Percentiles rank a stretch among this genome's conserved stretches.
phyloP scores from a whole-genome alignment of 768 basidiomycete species.

The Russula lepida region DNA sequence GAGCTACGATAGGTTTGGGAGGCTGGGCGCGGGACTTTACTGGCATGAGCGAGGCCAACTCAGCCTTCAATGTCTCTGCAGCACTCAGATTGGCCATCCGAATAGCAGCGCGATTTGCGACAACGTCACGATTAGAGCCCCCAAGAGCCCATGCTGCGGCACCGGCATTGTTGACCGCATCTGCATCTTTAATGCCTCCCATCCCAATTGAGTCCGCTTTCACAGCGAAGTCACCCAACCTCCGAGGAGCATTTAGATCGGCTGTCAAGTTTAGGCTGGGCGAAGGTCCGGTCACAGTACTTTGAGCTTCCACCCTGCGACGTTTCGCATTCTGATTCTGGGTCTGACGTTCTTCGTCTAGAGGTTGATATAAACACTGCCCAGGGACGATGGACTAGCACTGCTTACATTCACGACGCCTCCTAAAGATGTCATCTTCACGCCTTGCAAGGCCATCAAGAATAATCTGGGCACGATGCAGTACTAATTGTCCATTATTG shows the following conservation, averaged over 20 bases:
- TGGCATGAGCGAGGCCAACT: constrained; percentile 53
- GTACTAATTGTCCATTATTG: constrained; percentile 81
- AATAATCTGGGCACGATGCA: constrained; percentile 85
- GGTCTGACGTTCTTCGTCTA: constrained; percentile 92
- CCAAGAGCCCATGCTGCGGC: constrained; percentile 65
- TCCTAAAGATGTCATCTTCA: constrained; percentile 94
- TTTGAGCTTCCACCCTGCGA: constrained; percentile 55
- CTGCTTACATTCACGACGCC: constrained; percentile 73
- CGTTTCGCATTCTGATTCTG: constrained; percentile 84
- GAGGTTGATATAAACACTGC: constrained; percentile 11
- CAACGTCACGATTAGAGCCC: constrained; percentile 84
- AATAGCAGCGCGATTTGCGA: constrained; percentile 82
- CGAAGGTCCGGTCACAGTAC: constrained; percentile 38
- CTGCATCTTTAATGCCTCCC: constrained; percentile 51
- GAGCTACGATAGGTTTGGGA: constrained; percentile 21
- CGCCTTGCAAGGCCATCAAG: constrained; percentile 88
- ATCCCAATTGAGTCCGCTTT: constrained; percentile 73
- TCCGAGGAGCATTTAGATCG: constrained; percentile 34
- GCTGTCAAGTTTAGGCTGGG: constrained; percentile 41
- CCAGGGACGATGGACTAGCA: neutral
- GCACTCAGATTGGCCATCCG: constrained; percentile 96
- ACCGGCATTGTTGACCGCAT: constrained; percentile 49
- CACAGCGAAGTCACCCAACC: constrained; percentile 54
- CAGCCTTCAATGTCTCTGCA: constrained; percentile 87
- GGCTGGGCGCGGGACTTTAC: constrained; percentile 28